Base-by-base conservation (phyloP, 2,329 filamentous ascomycete genomes). In the Tolypocladium amazonense region DNA sequence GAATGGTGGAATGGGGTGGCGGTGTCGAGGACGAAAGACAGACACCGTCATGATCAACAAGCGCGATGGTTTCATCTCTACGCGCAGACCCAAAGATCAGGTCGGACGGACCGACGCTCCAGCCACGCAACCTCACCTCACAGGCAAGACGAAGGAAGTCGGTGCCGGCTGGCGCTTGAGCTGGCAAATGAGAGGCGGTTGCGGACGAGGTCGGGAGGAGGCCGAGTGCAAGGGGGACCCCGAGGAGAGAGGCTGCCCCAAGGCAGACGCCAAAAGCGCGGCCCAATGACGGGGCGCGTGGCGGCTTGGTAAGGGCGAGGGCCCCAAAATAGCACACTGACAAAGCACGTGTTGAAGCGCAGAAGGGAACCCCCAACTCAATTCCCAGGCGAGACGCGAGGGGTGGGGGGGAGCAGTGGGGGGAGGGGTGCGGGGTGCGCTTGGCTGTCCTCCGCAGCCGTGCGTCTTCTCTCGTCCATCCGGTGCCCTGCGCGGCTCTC, bases 251-350 rank as follows among this genome's bases (percentile, higher is more conserved):
- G 47, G 38, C 20, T 25, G 18, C 15, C n/a, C 47, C 57, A 43
- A 37, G 37, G 27, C 37, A 55, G 50, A 39, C 57, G 41, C 25
- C 23, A 27, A 54, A 56, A 6, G 54, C 53, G 53, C 56, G 30
- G 43, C 12, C 56, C 56, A 58, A 58, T 58, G 23, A 35, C 35
- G 18, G 43, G 58, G 12, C 41, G 58, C 54, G 45, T 56, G 54
- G 58, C 58, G 58, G 54, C 58, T 59, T 56, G 54, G 41, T 56
- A 59, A 56, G 58, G n/a, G 23, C 25, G 2, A 20, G 20, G 9
- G 39, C 35, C 53, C 58, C 38, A 56, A 59, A 59, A 59, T 56
- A 56, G 54, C 33, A 33, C 43, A 53, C 58, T 59, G 58, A 59
- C 58, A 39, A 59, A 59, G 58, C 58, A 59, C 58, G 58, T 59